Base-by-base conservation (phyloP, 768 basidiomycete species). In the Naganishia onofrii region DNA sequence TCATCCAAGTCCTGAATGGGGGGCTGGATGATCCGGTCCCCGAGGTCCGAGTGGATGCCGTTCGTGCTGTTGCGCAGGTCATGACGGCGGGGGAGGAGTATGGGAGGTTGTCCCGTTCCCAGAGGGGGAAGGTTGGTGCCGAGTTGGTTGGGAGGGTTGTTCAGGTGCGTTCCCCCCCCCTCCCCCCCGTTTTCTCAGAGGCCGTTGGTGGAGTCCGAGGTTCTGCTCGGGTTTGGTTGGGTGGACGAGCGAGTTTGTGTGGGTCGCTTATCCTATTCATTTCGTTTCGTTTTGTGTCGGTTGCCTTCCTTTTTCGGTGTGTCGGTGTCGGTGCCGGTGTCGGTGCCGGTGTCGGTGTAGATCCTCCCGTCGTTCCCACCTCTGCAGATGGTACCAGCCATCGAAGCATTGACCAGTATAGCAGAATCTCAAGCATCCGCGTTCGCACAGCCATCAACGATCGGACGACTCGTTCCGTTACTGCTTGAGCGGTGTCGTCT, bases 1-100 rank as follows among this genome's bases (percentile, higher is more conserved):
- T 76, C 53, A 67, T 70, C 0, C 71, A 75, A 38, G 73, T 74
- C n/a, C 60, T 75, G 17, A 38, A 28, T 5, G 42, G 66, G 8
- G 66, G 66, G 6, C 70, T 73, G 72, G 63, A 70, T 32, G 74
- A 75, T 53, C 44, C 66, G 6, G 64, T 70, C 3, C 44, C 60
- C 29, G 44, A 66, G n/a, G 53, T 67, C 26, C 31, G 23, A 23
- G 29, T 68, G 7, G 32, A 38, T 34, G 51, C 60, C 13, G 60
- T 68, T 23, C 34, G 23, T 21, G 54, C 68, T 5, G 9, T 21
- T 0, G 26, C 36, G 23, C 23, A 28, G 44, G 57, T 69, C 0
- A 57, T 58, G 19, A 15, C 2, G 12, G 54, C 28, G 8, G 63
- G 58, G 13, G 64, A 63, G 10, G 51, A 38, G 5, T 36, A 70